Evolutionary conservation across 345 rosid species (phyloP).

Genomic region (Gossypium rotundifolium): DNA sequence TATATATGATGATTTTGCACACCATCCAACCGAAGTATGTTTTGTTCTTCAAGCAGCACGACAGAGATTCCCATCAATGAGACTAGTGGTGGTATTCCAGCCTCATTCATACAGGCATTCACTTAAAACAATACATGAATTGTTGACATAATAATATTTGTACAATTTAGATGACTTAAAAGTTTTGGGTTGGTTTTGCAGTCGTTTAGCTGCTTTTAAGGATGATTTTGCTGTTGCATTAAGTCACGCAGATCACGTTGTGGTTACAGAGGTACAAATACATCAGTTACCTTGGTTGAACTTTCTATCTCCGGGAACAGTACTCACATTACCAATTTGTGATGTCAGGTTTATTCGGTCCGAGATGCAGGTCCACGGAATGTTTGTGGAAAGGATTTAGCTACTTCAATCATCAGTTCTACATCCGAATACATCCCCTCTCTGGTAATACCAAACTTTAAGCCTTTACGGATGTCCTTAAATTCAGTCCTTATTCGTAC

Average conservation of each 20-base stretch:
- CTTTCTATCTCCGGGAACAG: neutral
- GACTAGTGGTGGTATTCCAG: constrained; percentile 26
- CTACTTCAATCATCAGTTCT: constrained; percentile 17
- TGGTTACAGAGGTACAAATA: constrained; percentile 23
- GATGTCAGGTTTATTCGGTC: constrained; percentile 28
- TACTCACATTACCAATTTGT: constrained; percentile 2
- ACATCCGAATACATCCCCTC: constrained; percentile 25
- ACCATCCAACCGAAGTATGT: constrained; percentile 34
- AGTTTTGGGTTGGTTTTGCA: constrained; percentile 12
- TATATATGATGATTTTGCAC: constrained; percentile 30
- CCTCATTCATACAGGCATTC: constrained; percentile 29
- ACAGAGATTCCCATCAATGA: constrained; percentile 20
- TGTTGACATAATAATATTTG: neutral
- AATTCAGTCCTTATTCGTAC: no score
- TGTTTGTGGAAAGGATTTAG: constrained; percentile 32
- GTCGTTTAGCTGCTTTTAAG: constrained; percentile 23
- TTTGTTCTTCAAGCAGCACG: constrained; percentile 32
- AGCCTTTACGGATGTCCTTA: neutral
- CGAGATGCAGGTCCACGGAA: constrained; percentile 23
- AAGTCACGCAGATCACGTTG: constrained; percentile 21
- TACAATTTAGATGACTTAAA: neutral
- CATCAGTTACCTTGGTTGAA: neutral
- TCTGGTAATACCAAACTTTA: constrained; percentile 17
- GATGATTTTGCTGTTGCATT: constrained; percentile 21
- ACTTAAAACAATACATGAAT: neutral